phyloP scores from a whole-genome alignment of 1,284 basidiomycete genomes.

The Pholiota adiposa region DNA sequence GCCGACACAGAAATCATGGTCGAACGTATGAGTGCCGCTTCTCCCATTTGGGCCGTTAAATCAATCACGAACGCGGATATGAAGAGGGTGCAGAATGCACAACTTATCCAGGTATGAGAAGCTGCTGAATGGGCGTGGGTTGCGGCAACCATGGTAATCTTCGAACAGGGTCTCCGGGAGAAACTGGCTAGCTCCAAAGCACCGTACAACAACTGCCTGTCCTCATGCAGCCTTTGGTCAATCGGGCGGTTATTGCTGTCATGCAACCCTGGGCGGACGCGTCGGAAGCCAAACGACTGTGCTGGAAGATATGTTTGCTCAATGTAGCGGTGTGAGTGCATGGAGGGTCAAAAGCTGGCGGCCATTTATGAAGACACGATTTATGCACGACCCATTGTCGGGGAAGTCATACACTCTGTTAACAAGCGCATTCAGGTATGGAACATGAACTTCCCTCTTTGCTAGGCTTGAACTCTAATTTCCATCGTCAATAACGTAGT shows the following conservation, averaged over 20 bases:
- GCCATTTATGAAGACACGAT: constrained; percentile 60
- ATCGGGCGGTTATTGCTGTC: constrained; percentile 53
- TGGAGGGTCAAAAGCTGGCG: constrained; percentile 71
- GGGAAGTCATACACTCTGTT: constrained; percentile 69
- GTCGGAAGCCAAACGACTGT: constrained; percentile 69
- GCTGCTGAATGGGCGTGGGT: neutral
- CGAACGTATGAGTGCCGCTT: constrained; percentile 28
- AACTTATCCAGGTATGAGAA: constrained; percentile 46
- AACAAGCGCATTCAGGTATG: constrained; percentile 74
- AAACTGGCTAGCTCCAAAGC: constrained; percentile 30
- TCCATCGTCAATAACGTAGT: constrained; percentile 38
- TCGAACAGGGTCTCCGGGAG: constrained; percentile 33
- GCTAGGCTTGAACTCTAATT: neutral
- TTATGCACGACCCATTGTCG: constrained; percentile 70
- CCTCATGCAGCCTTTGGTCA: constrained; percentile 48
- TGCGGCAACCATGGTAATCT: neutral
- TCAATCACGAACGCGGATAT: constrained; percentile 47
- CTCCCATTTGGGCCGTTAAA: constrained; percentile 33
- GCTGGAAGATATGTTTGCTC: constrained; percentile 69
- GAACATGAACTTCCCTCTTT: constrained; percentile 8
- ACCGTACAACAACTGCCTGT: constrained; percentile 42
- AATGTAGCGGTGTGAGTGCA: constrained; percentile 71
- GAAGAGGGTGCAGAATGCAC: constrained; percentile 46
- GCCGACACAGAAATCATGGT: constrained; percentile 44
- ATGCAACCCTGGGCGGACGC: constrained; percentile 67